These are phyloP conservation scores for Colletotrichum sp. DNA, from an alignment of 2,329 filamentous ascomycete species.

Conservation along the genomic window DNA sequence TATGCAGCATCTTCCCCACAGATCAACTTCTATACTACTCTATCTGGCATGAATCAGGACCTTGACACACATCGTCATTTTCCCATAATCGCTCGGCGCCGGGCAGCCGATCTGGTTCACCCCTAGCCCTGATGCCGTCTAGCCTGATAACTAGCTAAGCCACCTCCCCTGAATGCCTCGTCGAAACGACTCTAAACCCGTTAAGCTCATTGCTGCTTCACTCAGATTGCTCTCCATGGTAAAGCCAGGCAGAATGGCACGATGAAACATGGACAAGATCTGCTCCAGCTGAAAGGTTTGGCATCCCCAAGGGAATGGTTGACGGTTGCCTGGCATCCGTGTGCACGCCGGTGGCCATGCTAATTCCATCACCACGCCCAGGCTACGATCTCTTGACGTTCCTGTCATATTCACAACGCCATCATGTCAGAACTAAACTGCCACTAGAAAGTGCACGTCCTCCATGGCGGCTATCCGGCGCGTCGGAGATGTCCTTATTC, in stretches of 20 bases:
- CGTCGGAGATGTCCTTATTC: not conserved
- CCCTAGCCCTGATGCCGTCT: not conserved
- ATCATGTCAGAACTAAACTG: not conserved
- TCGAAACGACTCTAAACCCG: not conserved
- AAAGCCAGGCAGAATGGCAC: not conserved
- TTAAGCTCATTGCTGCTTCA: not conserved
- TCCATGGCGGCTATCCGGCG: not conserved
- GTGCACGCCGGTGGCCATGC: not conserved
- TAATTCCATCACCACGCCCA: not conserved
- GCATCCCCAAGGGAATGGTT: not conserved
- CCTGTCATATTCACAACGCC: not conserved
- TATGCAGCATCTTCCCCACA: not conserved
- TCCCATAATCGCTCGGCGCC: no score
- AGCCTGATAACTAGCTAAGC: not conserved
- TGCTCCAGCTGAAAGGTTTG: not conserved
- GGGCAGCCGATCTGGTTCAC: not conserved
- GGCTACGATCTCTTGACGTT: not conserved
- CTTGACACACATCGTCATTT: not conserved
- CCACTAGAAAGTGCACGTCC: not conserved
- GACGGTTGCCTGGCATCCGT: not conserved
- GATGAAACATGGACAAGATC: not conserved
- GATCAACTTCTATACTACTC: not conserved
- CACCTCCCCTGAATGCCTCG: not conserved
- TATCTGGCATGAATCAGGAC: not conserved
- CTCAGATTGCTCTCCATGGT: not conserved